phyloP scores from a whole-genome alignment of 768 basidiomycete species.

The Psilocybe cyanescens region DNA sequence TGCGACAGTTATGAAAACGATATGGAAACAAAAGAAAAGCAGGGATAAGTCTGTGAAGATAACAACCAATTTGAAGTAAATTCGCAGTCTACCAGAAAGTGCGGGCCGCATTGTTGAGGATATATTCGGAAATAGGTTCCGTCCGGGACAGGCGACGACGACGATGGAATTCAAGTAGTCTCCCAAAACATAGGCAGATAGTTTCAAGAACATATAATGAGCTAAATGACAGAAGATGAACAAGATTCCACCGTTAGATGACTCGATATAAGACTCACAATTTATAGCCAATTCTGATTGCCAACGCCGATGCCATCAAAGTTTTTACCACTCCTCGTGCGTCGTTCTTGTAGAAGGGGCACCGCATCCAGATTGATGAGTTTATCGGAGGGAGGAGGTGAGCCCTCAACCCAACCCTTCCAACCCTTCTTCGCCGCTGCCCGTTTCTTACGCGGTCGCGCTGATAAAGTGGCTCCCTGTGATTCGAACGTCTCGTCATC shows the following conservation, averaged over 20 bases:
- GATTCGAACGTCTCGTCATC: conserved; percentile 51
- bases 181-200: conserved; percentile 31
- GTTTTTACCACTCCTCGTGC: conserved; percentile 83
- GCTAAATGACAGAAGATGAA: conserved; percentile 36
- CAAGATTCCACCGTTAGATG: conserved; percentile 55
- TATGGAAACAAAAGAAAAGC: conserved; percentile 17
- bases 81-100: conserved; percentile 18
- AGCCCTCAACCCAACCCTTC: conserved; percentile 93
- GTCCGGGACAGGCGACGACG: conserved; percentile 23
- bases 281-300: conserved; percentile 76
- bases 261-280: conserved; percentile 41
- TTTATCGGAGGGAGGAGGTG: conserved; percentile 78
- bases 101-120: conserved; percentile 16
- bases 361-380: conserved; percentile 81
- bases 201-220: conserved; percentile 19
- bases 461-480: conserved; percentile 24
- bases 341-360: conserved; percentile 70
- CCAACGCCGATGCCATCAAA: conserved; percentile 84
- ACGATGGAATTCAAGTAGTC: conserved; percentile 21
- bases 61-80: conserved; percentile 16
- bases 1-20: conserved; percentile 14
- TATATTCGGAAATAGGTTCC: conserved; percentile 24
- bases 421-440: conserved; percentile 77
- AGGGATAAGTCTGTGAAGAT: conserved; percentile 14
- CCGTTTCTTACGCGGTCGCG: conserved; percentile 58